Percentiles rank a stretch among this genome's conserved stretches.
Evolutionary conservation across 2,329 filamentous ascomycete genomes (phyloP).

Genomic region (Epichloe hybrida): DNA sequence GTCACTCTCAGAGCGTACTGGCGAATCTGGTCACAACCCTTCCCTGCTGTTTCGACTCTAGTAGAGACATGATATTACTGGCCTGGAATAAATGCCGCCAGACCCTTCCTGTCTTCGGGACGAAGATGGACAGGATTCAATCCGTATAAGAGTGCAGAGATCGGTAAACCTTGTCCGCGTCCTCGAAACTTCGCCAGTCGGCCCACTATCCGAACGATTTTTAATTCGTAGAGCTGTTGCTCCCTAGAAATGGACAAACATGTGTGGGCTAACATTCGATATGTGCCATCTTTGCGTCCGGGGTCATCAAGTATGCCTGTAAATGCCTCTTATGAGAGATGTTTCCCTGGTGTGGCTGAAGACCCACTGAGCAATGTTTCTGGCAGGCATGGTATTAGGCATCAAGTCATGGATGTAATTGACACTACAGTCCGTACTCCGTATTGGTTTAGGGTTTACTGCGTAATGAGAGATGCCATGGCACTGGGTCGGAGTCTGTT

Average conservation of each 20-base stretch:
- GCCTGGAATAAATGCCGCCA: slow-evolving; percentile 53
- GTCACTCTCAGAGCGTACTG: slow-evolving; percentile 63
- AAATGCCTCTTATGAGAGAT: slow-evolving; percentile 47
- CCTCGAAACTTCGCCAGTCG: slow-evolving; percentile 50
- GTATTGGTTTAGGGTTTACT: too few relatives aligned
- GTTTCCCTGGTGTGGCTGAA: slow-evolving; percentile 55
- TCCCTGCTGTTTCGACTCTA: slow-evolving; percentile 40
- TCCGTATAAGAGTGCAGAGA: slow-evolving; percentile 46
- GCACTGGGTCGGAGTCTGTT: slow-evolving; percentile 13
- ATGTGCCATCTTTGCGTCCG: slow-evolving; percentile 51
- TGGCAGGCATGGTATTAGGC: slow-evolving; percentile 43
- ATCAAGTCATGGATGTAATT: slow-evolving; percentile 41
- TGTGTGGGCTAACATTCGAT: slow-evolving; percentile 55
- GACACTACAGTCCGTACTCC: slow-evolving; percentile 37
- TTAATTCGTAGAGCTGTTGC: slow-evolving; percentile 38
- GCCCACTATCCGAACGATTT: slow-evolving; percentile 47
- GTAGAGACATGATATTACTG: slow-evolving; percentile 52
- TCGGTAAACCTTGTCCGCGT: slow-evolving; percentile 48
- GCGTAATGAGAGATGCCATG: too few relatives aligned
- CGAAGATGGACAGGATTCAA: slow-evolving; percentile 34
- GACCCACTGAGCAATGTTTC: slow-evolving; percentile 59
- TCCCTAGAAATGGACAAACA: slow-evolving; percentile 53
- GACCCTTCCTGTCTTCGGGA: slow-evolving; percentile 44
- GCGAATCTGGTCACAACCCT: slow-evolving; percentile 48
- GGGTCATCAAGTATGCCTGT: slow-evolving; percentile 55